phyloP scores from a whole-genome alignment of 805 yeast genomes.

The Wickerhamiella azymoides region DNA sequence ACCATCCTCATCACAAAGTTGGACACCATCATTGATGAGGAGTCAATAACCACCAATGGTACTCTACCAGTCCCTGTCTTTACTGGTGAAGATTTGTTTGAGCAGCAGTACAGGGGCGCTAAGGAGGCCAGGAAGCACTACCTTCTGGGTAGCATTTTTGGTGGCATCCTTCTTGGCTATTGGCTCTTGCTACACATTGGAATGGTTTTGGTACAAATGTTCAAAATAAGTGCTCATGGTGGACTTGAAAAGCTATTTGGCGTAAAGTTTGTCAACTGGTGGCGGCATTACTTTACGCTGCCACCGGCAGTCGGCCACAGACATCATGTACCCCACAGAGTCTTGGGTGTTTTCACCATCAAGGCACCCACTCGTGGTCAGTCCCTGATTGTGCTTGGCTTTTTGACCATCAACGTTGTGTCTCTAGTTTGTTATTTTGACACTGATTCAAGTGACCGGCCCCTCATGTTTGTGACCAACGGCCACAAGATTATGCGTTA shows the following conservation, averaged over 20 bases:
- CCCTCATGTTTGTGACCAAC: constrained; percentile 25
- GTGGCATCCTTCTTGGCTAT: constrained; percentile 21
- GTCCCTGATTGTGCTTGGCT: constrained; percentile 26
- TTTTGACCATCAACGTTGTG: constrained; percentile 23
- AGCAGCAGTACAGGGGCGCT: constrained; percentile 17
- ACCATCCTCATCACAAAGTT: constrained; percentile 22
- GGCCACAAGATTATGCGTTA: constrained; percentile 27
- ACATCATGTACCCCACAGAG: constrained; percentile 21
- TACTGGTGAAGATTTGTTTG: constrained; percentile 11
- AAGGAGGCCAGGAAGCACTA: constrained; percentile 21
- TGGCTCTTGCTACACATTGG: constrained; percentile 21
- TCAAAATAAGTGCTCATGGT: constrained; percentile 16
- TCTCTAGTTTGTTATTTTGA: constrained; percentile 18
- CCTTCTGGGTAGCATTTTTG: constrained; percentile 21
- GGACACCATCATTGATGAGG: constrained; percentile 9
- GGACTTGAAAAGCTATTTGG: constrained; percentile 21
- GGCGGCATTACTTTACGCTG: constrained; percentile 22
- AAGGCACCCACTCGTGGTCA: constrained; percentile 33
- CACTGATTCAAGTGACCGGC: constrained; percentile 10
- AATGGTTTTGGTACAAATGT: constrained; percentile 9
- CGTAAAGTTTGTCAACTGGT: constrained; percentile 14
- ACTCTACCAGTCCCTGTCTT: constrained; percentile 12
- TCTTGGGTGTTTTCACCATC: constrained; percentile 12
- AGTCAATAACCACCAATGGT: constrained; percentile 7
- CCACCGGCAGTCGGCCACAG: constrained; percentile 23